Conservation (phyloP, 2,329 filamentous ascomycete genomes). For the Cladophialophora exuberans region DNA sequence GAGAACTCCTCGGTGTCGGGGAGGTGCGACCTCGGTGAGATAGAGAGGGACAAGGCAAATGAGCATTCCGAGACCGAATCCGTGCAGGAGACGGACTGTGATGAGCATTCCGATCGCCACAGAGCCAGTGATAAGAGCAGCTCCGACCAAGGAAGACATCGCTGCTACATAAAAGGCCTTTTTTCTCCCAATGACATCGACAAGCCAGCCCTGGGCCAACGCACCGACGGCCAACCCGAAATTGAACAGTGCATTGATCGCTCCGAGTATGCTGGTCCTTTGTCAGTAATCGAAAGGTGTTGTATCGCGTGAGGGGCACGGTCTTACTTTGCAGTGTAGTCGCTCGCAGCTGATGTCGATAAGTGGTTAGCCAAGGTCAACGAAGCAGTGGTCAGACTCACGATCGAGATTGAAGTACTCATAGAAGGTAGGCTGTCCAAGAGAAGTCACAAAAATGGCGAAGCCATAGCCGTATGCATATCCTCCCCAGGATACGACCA, state of each 20-base stretch:
- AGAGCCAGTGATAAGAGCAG: conserved; percentile 17
- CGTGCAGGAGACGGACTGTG: conserved; percentile 14
- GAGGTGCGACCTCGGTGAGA: conserved; percentile 17
- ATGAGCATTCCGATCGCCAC: conserved; percentile 20
- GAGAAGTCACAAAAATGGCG: conserved; percentile 55
- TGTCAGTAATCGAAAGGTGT: conserved; percentile 20
- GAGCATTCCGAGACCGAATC: conserved; percentile 23
- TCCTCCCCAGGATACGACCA: conserved; percentile 20
- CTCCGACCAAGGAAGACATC: conserved; percentile 12
- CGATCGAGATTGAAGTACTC: conserved; percentile 49
- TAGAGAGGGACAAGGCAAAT: conserved; percentile 22
- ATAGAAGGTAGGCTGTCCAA: conserved; percentile 58
- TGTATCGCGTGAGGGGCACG: neutral
- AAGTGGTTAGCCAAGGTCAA: neutral
- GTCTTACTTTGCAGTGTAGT: conserved; percentile 21
- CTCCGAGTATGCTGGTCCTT: conserved; percentile 48
- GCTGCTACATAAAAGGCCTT: conserved; percentile 12
- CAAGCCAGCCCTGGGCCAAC: conserved; percentile 42
- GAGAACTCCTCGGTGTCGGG: conserved; percentile 40
- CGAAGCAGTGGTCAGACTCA: neutral
- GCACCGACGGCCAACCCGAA: conserved; percentile 45
- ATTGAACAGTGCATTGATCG: conserved; percentile 50
- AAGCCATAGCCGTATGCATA: conserved; percentile 53
- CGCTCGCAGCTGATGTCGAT: conserved; percentile 15
- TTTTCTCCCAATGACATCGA: conserved; percentile 13